Conservation (phyloP, 1,139 yeast genomes). For the Geotrichum siamense region DNA sequence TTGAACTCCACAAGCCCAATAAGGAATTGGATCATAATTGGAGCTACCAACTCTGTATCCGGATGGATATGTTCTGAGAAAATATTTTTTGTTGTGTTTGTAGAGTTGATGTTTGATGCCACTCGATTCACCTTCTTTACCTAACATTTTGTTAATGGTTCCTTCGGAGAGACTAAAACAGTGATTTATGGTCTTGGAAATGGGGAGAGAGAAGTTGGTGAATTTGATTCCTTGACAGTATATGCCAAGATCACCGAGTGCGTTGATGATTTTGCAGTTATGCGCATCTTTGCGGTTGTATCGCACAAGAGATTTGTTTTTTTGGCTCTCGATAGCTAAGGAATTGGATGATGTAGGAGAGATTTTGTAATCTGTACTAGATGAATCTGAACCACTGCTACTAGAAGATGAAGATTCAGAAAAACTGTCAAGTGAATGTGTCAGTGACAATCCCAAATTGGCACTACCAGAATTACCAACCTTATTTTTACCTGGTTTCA, state of each 20-base stretch:
- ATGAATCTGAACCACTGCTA: neutral
- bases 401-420: neutral
- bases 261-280: constrained; percentile 26
- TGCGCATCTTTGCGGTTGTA: constrained; percentile 1
- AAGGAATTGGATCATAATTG: constrained; percentile 69
- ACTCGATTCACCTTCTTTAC: neutral
- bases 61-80: constrained; percentile 87
- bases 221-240: constrained; percentile 70
- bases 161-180: constrained; percentile 83
- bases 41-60: constrained; percentile 66
- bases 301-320: constrained; percentile 2
- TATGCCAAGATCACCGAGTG: constrained; percentile 55
- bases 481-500: constrained; percentile 40
- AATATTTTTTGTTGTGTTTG: constrained; percentile 67
- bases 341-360: constrained; percentile 7
- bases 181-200: constrained; percentile 73
- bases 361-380: neutral
- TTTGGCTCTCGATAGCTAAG: neutral
- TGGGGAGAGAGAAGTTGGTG: constrained; percentile 76
- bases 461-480: constrained; percentile 37
- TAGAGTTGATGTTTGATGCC: constrained; percentile 50
- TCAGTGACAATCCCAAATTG: constrained; percentile 4
- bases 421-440: neutral
- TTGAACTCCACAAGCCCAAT: constrained; percentile 83
- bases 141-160: constrained; percentile 48